Evolutionary conservation across 768 basidiomycete species (phyloP), one percentile per base, ranked within the genome.

Genomic region (Boletellus ananiceps): DNA sequence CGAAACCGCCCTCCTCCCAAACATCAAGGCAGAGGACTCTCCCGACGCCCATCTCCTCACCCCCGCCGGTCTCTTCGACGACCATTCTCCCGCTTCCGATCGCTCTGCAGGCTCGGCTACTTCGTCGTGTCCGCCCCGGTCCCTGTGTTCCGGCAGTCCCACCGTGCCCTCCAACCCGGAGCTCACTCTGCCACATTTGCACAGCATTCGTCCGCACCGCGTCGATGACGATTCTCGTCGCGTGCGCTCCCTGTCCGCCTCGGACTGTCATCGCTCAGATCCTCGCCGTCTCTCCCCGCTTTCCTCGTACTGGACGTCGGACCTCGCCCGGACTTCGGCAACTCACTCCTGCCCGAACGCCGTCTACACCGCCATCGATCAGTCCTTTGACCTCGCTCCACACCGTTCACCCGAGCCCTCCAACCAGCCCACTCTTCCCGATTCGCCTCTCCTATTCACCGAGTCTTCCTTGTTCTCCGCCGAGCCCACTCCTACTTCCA

Each of bases 1-100:
- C 25, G 80, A 82, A 39, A 69, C 67, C 4, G 61, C 69, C 35
- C 68, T 76, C n/a, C 70, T 77, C n/a, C 67, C 72, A 18, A 47
- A 16, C 25, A 73, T 82, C 52, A 83, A 84, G 63, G 67, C 76
- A 9, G 82, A 86, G 58, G 79, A 83, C 39, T 69, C 70, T 12
- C 68, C 64, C n/a, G 76, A 78, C 47, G 51, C 64, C 4, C 67
- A 63, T 49, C 56, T 66, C 16, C 68, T 80, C 49, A 71, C 77
- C 14, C 62, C 78, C 2, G 65, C 76, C 36, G 49, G 55, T 8
- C 47, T 59, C 31, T 62, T 59, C 43, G 66, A 69, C 23, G 66
- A 68, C 3, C 54, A 66, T 44, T 68, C 67, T 3, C 67, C 67
- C 16, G 49, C 38, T 27, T 68, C 67, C 44, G 65, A 70, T 55